Evolutionary conservation across 495 filamentous ascomycete genomes (phyloP), one percentile per base, ranked within the genome.

Genomic region (Penicillium waksmanii): DNA sequence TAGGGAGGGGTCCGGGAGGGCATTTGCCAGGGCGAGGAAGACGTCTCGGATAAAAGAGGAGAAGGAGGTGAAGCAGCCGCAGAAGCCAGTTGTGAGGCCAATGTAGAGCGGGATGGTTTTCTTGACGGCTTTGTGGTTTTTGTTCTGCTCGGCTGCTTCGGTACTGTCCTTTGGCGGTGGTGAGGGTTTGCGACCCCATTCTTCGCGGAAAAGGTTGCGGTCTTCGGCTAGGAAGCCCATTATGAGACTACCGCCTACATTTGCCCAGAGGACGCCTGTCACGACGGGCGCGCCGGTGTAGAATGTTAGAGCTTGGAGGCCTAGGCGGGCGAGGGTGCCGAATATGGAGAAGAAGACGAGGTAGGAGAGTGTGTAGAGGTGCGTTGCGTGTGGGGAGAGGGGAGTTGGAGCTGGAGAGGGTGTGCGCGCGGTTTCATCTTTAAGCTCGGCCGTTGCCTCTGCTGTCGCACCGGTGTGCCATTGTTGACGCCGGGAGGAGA

Each of bases 41-140:
- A 81, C 73, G 66, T 96, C 94, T 4, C 93, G 85, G 42, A 93
- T 88, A 68, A 97, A 96, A 12, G 90, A 86, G 0, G 93, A 96
- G 74, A 97, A 98, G 38, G 88, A 92, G 3, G 95, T 98, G 53
- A 95, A 88, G 64, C 87, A 92, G 55, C 95, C 95, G 72, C 95
- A 98, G 77, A 96, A 97, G 12, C 95, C 95, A 3, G 91, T 96
- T 0, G 94, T 86, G 1, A 98, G 85, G 18, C 95, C 95, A 56
- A 97, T 90, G 69, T 95, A 97, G 0, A 97, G 81, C 0, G 93
- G 93, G 46, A 95, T 87, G 3, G 89, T 88, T 73, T 95, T 96
- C 71, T 93, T 96, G 42, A 64, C 55, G 11, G 66, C 66, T 11
- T 59, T 74, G 62, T 90, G 68, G 23, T 61, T 71, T 25, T 73